Evolutionary conservation across 78 protist species (phyloP), one percentile per base, ranked within the genome.

Genomic region (Polysphondylium violaceum): DNA sequence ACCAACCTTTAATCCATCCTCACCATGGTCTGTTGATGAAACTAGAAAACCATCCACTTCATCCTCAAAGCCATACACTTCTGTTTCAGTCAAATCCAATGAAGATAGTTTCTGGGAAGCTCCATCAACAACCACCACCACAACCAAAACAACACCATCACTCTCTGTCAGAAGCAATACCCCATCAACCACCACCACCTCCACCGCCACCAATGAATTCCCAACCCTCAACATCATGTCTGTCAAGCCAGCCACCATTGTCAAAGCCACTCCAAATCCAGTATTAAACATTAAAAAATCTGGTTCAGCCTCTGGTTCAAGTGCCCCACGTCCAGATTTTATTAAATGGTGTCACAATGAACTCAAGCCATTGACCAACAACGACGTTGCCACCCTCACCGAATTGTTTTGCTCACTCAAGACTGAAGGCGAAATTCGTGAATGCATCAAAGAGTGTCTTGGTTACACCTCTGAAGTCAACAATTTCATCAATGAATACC

Each of bases 261-360:
- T 71, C 23, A 71, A 59, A 19, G 12, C 43, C 23, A 58, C 29
- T 25, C 25, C 64, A 2, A 50, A 14, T 14, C 44, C 71, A 76
- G 41, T 29, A 35, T 67, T 68, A 36, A 68, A 2, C 51, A 50
- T 43, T 1, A 44, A 41, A 9, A 43, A 36, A 69, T 38, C 25
- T 16, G 19, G 31, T 38, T 19, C 74, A 5, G 25, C 74, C 9
- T 23, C 77, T 0, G 44, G 16, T 25, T 2, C 27, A 23, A 51
- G 23, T 16, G 19, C 21, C 14, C 59, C 59, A 31, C 67, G 76
- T 63, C 65, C 91, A 41, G 91, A 83, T 33, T 83, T 83, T 43
- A 59, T 83, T 29, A 83, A 83, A 50, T 83, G 91, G 91, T 83
- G 91, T 29, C 79, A 83, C 56, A 77, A 83, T 59, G 81, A 83